Base-by-base conservation (phyloP, 2,329 filamentous ascomycete genomes). In the Calonectria henricotiae region DNA sequence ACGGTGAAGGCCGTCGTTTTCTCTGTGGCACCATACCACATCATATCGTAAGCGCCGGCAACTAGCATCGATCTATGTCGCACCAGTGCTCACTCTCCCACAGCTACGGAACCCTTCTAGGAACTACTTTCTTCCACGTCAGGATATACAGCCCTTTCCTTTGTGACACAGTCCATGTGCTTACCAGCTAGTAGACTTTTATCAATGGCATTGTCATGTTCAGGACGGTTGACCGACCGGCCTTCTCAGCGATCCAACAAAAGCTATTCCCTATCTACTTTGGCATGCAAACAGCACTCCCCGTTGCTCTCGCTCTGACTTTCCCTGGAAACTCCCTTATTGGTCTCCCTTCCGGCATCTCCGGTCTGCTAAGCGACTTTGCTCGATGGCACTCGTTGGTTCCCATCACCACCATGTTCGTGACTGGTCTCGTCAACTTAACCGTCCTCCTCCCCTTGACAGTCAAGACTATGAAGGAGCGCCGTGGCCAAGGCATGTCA, bases 201-300 rank as follows among this genome's bases (percentile, higher is more conserved):
- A 82, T 91, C 78, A 89, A 89, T 77, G 88, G 94, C 69, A 90
- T 94, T 63, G 86, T 95, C 66, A 91, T 94, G 77, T 97, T 93
- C 87, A 91, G 88, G 79, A 88, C 89, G 12, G 90, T 98, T 43
- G 90, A 94, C 30, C 90, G 94, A 30, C 90, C 94, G 0, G 90
- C 94, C 80, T 98, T 99, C 85, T 90, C 92, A 30, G 87, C 90
- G 20, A 89, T 98, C 37, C 96, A 98, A 83, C 88, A 90, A 74
- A 90, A 90, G 73, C 89, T 95, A 64, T 98, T 98, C 85, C 94
- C 94, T 39, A 88, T 94, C 77, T 99, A 97, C 86, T 98, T 98
- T 82, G 86, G 89, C 54, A 85, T 98, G 68, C 96, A 98, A 84
- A 91, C 94, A 4, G 87, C 88, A 6, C 85, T 96, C 1, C 94